Evolutionary conservation across 108 stramenopile genomes (phyloP).

Genomic region (Discostella pseudostelligera): DNA sequence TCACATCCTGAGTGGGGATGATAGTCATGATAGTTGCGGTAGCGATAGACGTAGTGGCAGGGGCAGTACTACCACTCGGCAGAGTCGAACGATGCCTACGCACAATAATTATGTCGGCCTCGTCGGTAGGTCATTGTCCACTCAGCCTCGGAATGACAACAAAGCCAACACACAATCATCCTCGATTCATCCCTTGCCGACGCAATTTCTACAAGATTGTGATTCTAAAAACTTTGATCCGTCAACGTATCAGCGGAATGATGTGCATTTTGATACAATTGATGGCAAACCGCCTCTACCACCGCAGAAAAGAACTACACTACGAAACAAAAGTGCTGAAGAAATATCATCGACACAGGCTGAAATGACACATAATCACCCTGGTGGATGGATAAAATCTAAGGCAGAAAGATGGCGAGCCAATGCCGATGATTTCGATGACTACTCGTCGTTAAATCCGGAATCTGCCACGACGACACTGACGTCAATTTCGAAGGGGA

Average conservation of each 20-base stretch:
- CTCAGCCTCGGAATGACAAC: not conserved
- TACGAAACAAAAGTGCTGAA: conserved; percentile 29
- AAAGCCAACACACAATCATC: too few relatives aligned
- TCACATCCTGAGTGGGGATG: too few relatives aligned
- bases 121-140: too few relatives aligned
- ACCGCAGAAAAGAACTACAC: conserved; percentile 6
- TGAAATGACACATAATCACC: conserved; percentile 23
- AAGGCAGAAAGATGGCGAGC: conserved; percentile 30
- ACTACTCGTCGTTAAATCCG: too few relatives aligned
- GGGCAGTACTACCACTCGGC: too few relatives aligned
- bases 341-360: conserved; percentile 43
- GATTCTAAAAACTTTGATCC: conserved; percentile 58
- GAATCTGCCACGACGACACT: too few relatives aligned
- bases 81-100: too few relatives aligned
- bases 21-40: too few relatives aligned
- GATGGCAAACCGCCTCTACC: conserved; percentile 57
- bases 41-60: too few relatives aligned
- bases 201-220: conserved; percentile 30
- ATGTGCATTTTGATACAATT: conserved; percentile 53
- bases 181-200: conserved; percentile 5
- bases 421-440: conserved; percentile 33
- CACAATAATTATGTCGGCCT: too few relatives aligned
- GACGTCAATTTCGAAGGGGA: conserved; percentile 10
- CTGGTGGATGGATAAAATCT: conserved; percentile 46
- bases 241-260: conserved; percentile 63